These are phyloP conservation scores for Aspergillus hortae DNA, from an alignment of 2,329 filamentous ascomycete genomes.

Conservation along the genomic window DNA sequence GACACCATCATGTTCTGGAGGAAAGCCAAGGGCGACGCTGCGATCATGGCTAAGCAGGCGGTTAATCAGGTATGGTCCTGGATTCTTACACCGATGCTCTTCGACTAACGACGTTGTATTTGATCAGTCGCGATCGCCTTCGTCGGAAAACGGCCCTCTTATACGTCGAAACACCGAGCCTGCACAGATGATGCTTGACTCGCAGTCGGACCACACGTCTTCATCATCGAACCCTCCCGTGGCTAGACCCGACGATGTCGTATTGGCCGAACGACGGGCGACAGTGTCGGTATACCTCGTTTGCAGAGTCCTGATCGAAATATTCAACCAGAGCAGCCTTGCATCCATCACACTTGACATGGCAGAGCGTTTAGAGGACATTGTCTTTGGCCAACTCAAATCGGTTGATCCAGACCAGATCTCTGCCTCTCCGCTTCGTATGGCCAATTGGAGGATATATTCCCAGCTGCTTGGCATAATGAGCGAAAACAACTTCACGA, in stretches of 20 bases:
- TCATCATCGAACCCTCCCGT: conserved; percentile 33
- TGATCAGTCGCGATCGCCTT: conserved; percentile 26
- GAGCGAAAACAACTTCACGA: conserved; percentile 86
- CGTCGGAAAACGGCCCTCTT: conserved; percentile 46
- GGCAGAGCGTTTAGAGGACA: conserved; percentile 88
- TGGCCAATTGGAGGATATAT: conserved; percentile 95
- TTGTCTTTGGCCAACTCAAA: conserved; percentile 94
- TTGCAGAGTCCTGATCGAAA: conserved; percentile 88
- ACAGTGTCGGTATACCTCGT: conserved; percentile 95
- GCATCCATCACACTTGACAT: conserved; percentile 82
- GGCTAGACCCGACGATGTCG: conserved; percentile 64
- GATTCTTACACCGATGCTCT: not conserved
- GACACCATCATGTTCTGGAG: conserved; percentile 98
- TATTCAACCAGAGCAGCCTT: conserved; percentile 85
- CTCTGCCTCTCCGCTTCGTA: conserved; percentile 67
- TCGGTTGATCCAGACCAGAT: conserved; percentile 79
- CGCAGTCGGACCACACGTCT: conserved; percentile 23
- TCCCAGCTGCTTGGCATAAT: conserved; percentile 91
- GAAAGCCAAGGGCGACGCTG: conserved; percentile 89
- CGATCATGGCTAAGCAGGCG: conserved; percentile 60
- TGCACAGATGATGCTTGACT: conserved; percentile 44
- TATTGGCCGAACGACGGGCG: conserved; percentile 80
- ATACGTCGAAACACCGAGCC: conserved; percentile 74
- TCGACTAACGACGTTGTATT: conserved; percentile 2
- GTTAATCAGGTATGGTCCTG: conserved; percentile 26